Conservation (phyloP, 108 stramenopile genomes). For the Pseudonitzschia delicatissima region DNA sequence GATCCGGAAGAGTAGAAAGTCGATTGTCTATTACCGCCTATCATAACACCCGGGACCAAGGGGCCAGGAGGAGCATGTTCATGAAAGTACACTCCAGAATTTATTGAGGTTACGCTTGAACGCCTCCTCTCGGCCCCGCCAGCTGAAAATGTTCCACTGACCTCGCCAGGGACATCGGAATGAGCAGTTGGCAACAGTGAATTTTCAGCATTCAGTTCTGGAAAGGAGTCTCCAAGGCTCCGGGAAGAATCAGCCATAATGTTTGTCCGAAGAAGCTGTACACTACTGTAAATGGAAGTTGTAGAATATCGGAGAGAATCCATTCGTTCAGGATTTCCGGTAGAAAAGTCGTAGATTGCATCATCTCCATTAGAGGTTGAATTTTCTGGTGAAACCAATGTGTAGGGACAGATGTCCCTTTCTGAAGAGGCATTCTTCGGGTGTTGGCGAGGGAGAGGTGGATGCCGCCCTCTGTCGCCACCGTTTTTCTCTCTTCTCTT, state of each 20-base stretch:
- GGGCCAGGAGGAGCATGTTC: slow-evolving; percentile 11
- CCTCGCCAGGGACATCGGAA: background rate
- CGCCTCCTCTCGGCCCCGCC: background rate
- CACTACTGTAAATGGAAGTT: background rate
- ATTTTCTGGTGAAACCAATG: background rate
- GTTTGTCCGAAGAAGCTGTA: slow-evolving; percentile 5
- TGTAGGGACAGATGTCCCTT: background rate
- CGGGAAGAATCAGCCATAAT: background rate
- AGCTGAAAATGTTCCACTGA: background rate
- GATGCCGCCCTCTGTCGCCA: background rate
- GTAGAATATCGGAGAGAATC: slow-evolving; percentile 3
- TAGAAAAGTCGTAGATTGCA: background rate
- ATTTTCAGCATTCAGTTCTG: background rate
- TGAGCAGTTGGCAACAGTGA: background rate
- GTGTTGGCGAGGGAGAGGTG: slow-evolving; percentile 6
- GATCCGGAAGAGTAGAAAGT: background rate
- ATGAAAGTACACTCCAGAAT: slow-evolving; percentile 12
- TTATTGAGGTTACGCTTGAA: background rate
- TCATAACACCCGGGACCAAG: background rate
- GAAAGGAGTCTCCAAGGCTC: background rate
- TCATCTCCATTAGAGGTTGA: background rate
- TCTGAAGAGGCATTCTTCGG: background rate
- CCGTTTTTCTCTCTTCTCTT: background rate
- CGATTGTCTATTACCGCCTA: background rate
- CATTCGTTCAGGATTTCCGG: background rate